phyloP scores from a whole-genome alignment of 2,329 filamentous ascomycete species.

The Emericellopsis cladophorae region DNA sequence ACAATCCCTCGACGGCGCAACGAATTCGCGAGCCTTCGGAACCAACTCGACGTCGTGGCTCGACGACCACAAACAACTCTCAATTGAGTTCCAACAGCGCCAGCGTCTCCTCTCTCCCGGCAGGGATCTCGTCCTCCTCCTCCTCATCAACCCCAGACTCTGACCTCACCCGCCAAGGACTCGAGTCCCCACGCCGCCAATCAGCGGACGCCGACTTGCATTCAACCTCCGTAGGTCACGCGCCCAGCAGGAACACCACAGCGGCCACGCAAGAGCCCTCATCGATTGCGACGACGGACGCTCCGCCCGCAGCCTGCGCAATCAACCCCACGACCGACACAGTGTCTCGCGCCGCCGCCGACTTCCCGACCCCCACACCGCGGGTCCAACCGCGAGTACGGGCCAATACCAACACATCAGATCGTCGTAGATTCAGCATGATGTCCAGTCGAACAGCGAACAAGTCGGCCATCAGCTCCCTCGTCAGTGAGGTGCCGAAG shows the following conservation, averaged over 20 bases:
- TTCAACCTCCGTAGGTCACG: not conserved
- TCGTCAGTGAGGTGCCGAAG: conserved; percentile 48
- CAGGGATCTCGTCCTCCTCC: not conserved
- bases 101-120: not conserved
- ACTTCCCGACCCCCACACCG: not conserved
- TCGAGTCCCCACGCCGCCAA: conserved; percentile 1
- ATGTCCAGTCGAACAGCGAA: conserved; percentile 37
- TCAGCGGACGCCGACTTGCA: not conserved
- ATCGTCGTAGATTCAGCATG: conserved; percentile 32
- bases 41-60: not conserved
- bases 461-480: conserved; percentile 36
- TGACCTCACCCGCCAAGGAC: conserved; percentile 3
- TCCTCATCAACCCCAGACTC: not conserved
- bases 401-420: not conserved
- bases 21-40: not conserved
- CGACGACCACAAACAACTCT: not conserved
- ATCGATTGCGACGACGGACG: not conserved
- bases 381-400: not conserved
- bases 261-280: not conserved
- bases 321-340: not conserved
- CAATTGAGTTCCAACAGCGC: not conserved
- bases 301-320: not conserved
- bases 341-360: not conserved
- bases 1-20: not conserved
- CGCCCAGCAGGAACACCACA: not conserved